Conservation (phyloP, 345 rosid species). For the Citrus inodora region DNA sequence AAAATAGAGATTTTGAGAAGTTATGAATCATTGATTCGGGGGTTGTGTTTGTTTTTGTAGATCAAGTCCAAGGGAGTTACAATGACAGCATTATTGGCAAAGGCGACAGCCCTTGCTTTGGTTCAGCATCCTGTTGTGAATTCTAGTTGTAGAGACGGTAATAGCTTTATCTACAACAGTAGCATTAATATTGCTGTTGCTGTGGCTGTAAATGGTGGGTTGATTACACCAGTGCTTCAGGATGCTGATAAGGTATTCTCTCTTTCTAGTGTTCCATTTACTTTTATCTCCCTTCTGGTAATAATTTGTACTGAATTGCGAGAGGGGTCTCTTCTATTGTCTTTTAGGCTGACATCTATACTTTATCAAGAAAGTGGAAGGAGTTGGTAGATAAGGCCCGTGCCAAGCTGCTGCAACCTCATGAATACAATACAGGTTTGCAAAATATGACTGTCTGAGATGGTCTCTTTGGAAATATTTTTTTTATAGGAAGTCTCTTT, state of each 20-base stretch:
- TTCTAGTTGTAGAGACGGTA: conserved; percentile 87
- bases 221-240: conserved; percentile 94
- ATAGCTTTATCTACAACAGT: conserved; percentile 81
- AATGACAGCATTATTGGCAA: conserved; percentile 91
- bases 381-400: conserved; percentile 95
- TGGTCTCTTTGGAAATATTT: background rate
- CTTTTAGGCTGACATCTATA: conserved; percentile 80
- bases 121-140: conserved; percentile 77
- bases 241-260: conserved; percentile 84
- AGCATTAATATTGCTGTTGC: conserved; percentile 93
- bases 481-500: background rate
- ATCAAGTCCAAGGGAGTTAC: conserved; percentile 95
- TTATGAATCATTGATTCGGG: background rate
- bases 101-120: conserved; percentile 92
- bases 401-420: conserved; percentile 93
- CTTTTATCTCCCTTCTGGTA: background rate
- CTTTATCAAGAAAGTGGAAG: conserved; percentile 96
- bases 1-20: background rate
- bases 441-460: background rate
- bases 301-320: background rate
- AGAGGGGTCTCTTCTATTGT: background rate
- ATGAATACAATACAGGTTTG: conserved; percentile 79
- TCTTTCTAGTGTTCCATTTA: conserved; percentile 3
- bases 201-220: conserved; percentile 90
- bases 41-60: conserved; percentile 35